phyloP scores from a whole-genome alignment of 192 early-diverging fungal species.

The Ambispora gerdemannii region DNA sequence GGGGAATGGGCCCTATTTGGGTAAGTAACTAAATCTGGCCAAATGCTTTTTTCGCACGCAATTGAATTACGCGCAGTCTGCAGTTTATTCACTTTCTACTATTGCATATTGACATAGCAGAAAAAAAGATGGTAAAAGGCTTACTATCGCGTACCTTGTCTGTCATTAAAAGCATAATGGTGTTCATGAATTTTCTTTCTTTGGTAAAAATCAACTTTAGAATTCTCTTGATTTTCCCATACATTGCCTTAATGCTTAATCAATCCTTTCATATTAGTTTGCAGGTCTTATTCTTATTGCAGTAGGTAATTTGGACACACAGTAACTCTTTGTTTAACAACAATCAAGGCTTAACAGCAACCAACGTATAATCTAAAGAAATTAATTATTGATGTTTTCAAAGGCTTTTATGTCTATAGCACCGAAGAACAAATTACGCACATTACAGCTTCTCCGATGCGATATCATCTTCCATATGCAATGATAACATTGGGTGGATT shows the following conservation, averaged over 20 bases:
- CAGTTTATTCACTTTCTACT: no score
- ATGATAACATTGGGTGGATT: slow-evolving; percentile 4
- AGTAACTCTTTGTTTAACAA: neutral
- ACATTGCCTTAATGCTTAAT: neutral
- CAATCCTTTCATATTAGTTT: neutral
- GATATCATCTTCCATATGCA: neutral
- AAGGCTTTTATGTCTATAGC: neutral
- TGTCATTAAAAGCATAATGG: neutral
- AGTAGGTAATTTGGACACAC: neutral
- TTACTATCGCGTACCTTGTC: neutral
- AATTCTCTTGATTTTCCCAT: neutral
- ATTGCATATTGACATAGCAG: no score
- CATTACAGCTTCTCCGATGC: neutral
- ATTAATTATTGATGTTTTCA: neutral
- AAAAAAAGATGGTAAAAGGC: slow-evolving; percentile 2
- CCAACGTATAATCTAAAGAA: neutral
- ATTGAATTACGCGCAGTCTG: no score
- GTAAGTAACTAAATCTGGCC: no score
- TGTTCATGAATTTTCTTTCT: slow-evolving; percentile 3
- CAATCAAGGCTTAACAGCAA: neutral
- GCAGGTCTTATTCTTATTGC: slow-evolving; percentile 3
- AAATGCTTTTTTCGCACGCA: no score
- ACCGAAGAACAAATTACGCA: neutral
- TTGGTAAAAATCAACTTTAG: neutral
- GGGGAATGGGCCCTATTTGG: no score